These are phyloP conservation scores for Kurtzmaniella quercitrusa DNA, from an alignment of 1,139 yeast genomes.

Conservation along the genomic window DNA sequence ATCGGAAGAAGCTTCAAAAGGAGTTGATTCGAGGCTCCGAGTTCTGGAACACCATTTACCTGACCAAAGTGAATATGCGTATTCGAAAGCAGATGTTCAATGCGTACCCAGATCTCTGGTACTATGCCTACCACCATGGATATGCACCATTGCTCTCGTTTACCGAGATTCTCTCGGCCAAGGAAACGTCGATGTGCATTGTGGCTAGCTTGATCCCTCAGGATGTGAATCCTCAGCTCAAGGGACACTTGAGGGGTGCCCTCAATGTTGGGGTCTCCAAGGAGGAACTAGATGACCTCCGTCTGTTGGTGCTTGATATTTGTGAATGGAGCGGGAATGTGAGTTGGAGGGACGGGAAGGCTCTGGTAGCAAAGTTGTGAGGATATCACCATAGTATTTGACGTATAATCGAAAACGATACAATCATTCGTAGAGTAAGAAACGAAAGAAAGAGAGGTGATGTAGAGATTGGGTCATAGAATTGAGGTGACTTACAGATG, in stretches of 20 bases:
- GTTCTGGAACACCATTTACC: slow-evolving; percentile 76
- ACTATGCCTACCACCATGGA: slow-evolving; percentile 65
- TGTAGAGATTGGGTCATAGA: too few species aligned
- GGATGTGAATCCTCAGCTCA: slow-evolving; percentile 90
- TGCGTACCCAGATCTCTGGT: slow-evolving; percentile 85
- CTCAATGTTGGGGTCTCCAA: slow-evolving; percentile 68
- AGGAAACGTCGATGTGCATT: slow-evolving; percentile 74
- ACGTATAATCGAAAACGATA: too few species aligned
- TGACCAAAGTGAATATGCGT: slow-evolving; percentile 61
- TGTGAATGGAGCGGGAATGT: slow-evolving; percentile 71
- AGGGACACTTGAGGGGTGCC: slow-evolving; percentile 88
- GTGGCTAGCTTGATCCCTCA: slow-evolving; percentile 84
- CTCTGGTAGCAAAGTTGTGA: slow-evolving; percentile 53
- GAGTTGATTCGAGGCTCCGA: slow-evolving; percentile 49
- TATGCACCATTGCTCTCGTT: slow-evolving; percentile 75
- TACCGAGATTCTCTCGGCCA: slow-evolving; percentile 56
- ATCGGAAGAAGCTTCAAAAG: slow-evolving; percentile 21
- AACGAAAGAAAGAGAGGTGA: too few species aligned
- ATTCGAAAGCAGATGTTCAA: slow-evolving; percentile 63
- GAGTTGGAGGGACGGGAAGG: slow-evolving; percentile 50
- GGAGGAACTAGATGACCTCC: slow-evolving; percentile 58
- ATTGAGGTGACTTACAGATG: too few species aligned
- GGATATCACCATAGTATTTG: too few species aligned
- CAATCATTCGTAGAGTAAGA: too few species aligned
- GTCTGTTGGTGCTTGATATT: slow-evolving; percentile 61